phyloP scores from a whole-genome alignment of 495 filamentous ascomycete species.

The Aspergillus sclerotiicarbonarius region DNA sequence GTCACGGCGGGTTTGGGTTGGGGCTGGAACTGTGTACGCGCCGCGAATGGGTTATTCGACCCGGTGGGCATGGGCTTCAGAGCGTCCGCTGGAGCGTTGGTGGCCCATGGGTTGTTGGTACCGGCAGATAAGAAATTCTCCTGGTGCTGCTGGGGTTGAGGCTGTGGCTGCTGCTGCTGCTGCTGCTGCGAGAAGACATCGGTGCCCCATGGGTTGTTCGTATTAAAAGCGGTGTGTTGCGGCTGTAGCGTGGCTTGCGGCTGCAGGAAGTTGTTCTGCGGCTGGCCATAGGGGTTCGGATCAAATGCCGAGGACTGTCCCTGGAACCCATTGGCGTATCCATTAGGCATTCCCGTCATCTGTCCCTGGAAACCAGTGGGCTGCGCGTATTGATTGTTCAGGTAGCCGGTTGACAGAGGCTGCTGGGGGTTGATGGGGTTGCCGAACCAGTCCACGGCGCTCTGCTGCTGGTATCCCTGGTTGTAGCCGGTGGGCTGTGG shows the following conservation, averaged over 20 bases:
- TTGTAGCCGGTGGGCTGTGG: slow-evolving; percentile 86
- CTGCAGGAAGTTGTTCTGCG: slow-evolving; percentile 51
- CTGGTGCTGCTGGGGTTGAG: slow-evolving; percentile 42
- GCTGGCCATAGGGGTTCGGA: slow-evolving; percentile 53
- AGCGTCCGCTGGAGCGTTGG: slow-evolving; percentile 37
- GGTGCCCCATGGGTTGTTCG: slow-evolving; percentile 68
- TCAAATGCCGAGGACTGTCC: slow-evolving; percentile 61
- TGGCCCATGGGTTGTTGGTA: slow-evolving; percentile 77
- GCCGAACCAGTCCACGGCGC: slow-evolving; percentile 92
- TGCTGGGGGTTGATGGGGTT: slow-evolving; percentile 80
- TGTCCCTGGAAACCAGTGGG: slow-evolving; percentile 63
- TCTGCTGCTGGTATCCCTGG: slow-evolving; percentile 95
- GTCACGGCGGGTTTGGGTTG: slow-evolving; percentile 51
- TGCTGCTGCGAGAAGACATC: slow-evolving; percentile 46
- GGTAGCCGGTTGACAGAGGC: slow-evolving; percentile 76
- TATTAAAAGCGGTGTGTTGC: slow-evolving; percentile 70
- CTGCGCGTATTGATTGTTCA: slow-evolving; percentile 82
- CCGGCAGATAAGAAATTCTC: slow-evolving; percentile 65
- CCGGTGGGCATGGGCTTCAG: slow-evolving; percentile 67
- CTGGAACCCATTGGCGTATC: slow-evolving; percentile 64
- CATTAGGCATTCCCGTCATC: slow-evolving; percentile 64
- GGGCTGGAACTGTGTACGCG: slow-evolving; percentile 49
- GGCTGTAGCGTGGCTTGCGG: slow-evolving; percentile 56
- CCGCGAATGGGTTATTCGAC: slow-evolving; percentile 94
- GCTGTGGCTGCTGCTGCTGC: slow-evolving; percentile 38